Base-by-base conservation (phyloP, 495 filamentous ascomycete species). In the Tuber indicum region DNA sequence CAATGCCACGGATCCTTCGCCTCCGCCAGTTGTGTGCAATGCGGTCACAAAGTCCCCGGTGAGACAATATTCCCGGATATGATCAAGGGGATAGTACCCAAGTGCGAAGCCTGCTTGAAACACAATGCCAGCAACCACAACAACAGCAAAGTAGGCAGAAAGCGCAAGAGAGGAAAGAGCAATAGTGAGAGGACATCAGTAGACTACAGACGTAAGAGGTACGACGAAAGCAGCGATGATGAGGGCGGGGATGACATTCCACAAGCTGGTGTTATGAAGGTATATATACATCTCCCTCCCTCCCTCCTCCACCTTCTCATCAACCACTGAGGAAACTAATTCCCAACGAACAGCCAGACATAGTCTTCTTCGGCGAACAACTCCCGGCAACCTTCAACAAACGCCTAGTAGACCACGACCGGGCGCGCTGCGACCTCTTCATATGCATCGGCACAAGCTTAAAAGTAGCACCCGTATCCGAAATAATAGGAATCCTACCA, bases 1-100 rank as follows among this genome's bases (percentile, higher is more conserved):
- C 96, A 99, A 84, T 98, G 96, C 83, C 96, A 99, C 79, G 96
- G 96, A 72, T 96, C 92, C 19, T 99, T 97, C 83, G 96, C 95
- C 16, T 95, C 91, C 14, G 96, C 96, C 12, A 92, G 92, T 1
- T 99, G 96, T 84, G 89, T 94, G 45, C 92, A 95, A 78, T 98
- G 96, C 84, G 85, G 87, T 39, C 86, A 91, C 85, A 87, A 90
- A 72, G 93, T 97, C n/a, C 85, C 86, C 0, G 94, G 95, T 36
- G 89, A 92, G 62, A 86, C 85, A 4, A 92, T 98, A 81, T 97
- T 93, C 82, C 87, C 87, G 16, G 91, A 96, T 52, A 90, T 99
- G 82, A 91, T 89, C 72, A 89, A 90, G 17, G 92, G 93, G n/a
- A 85, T 84, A 41, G 90, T 94, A 45, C 89, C 92, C 0, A 86